These are phyloP conservation scores for Chamaecyparis obtusa DNA, from an alignment of 75 land plant species.

Conservation along the genomic window DNA sequence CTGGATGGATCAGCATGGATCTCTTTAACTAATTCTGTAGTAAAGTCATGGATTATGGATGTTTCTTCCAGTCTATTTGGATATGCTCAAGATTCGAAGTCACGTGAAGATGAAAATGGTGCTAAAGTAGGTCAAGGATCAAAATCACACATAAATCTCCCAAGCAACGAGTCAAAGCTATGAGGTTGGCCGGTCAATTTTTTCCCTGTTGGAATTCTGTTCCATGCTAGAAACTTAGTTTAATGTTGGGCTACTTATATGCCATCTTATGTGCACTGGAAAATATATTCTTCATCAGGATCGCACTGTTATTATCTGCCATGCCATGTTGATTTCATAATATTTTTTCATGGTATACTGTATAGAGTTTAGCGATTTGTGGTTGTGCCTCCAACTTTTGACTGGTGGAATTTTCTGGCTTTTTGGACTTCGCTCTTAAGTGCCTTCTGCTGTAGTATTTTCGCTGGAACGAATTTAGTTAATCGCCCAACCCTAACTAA, in stretches of 20 bases:
- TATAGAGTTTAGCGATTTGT: neutral
- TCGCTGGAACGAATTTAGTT: neutral
- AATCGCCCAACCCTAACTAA: neutral
- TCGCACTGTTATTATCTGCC: neutral
- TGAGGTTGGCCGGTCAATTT: neutral
- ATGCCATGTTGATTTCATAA: neutral
- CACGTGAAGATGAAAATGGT: neutral
- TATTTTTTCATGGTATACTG: neutral
- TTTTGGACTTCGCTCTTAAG: neutral
- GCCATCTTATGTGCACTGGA: neutral
- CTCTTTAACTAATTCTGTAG: neutral
- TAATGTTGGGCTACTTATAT: neutral
- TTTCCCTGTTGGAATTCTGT: neutral
- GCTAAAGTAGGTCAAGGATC: neutral
- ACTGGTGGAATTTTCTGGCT: neutral
- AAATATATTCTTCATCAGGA: neutral
- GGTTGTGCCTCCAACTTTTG: neutral
- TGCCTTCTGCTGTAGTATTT: neutral
- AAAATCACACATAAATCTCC: neutral
- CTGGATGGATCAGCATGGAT: conserved; percentile 33
- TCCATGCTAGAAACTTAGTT: neutral
- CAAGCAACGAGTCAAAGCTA: neutral
- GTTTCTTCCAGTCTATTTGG: neutral
- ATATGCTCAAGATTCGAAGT: neutral
- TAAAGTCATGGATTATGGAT: neutral